Evolutionary conservation across 805 yeast species (phyloP).

Genomic region (Monosporozyma siamensis): DNA sequence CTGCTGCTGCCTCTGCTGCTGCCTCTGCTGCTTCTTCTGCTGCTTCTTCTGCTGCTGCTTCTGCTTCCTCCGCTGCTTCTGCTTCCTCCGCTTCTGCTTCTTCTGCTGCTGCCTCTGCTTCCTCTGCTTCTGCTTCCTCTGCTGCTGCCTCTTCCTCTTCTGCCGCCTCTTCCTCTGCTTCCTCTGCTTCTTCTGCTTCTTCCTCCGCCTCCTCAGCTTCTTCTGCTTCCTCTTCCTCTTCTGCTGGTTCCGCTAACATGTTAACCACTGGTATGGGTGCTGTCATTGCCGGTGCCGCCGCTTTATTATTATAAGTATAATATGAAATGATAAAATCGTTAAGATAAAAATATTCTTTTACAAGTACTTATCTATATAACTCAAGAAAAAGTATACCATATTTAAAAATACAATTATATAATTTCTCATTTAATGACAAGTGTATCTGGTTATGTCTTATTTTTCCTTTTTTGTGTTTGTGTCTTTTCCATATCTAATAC

Average conservation of each 20-base stretch:
- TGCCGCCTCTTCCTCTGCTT: slow-evolving; percentile 7
- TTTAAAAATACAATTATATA: not conserved
- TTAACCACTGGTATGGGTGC: slow-evolving; percentile 13
- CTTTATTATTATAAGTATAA: slow-evolving; percentile 12
- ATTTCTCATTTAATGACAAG: not conserved
- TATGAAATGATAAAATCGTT: not conserved
- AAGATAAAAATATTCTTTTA: slow-evolving; percentile 1
- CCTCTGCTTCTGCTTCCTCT: slow-evolving; percentile 7
- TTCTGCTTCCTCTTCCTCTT: slow-evolving; percentile 6
- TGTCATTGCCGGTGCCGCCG: slow-evolving; percentile 15
- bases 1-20: slow-evolving; percentile 8
- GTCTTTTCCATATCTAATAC: too few species aligned
- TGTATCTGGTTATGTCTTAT: not conserved
- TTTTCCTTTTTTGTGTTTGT: not conserved
- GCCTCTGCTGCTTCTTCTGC: slow-evolving; percentile 9
- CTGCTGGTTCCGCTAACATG: slow-evolving; percentile 10
- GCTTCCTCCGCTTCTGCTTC: slow-evolving; percentile 6
- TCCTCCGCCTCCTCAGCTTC: slow-evolving; percentile 9
- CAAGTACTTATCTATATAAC: not conserved
- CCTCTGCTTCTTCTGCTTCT: slow-evolving; percentile 9
- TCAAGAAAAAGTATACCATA: not conserved
- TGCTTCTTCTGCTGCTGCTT: slow-evolving; percentile 6
- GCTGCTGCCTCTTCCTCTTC: slow-evolving; percentile 5
- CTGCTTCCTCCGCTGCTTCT: slow-evolving; percentile 6
- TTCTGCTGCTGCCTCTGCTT: slow-evolving; percentile 8